Conservation (phyloP, 2,329 filamentous ascomycete species). For the Ceratocystis variospora region DNA sequence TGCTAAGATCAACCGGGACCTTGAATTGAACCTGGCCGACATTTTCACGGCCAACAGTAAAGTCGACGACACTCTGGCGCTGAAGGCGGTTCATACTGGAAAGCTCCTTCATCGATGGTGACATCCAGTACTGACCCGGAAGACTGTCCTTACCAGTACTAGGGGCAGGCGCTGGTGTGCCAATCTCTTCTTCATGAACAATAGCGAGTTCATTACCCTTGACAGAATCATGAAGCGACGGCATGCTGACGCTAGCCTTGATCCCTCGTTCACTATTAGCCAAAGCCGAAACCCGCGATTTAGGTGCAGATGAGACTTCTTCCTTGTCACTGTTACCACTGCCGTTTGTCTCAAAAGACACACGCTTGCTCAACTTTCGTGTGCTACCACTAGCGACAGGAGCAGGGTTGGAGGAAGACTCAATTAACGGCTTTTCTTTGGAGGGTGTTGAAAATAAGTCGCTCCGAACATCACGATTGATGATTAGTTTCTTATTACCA, state of each 20-base stretch:
- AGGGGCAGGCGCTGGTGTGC: constrained; percentile 25
- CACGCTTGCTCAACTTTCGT: constrained; percentile 62
- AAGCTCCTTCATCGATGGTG: constrained; percentile 60
- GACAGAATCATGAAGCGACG: constrained; percentile 53
- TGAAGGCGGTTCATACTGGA: constrained; percentile 67
- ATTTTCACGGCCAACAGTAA: constrained; percentile 69
- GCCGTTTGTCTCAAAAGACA: constrained; percentile 71
- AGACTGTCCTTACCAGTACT: constrained; percentile 31
- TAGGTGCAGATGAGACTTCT: constrained; percentile 23
- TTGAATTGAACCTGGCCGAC: constrained; percentile 75
- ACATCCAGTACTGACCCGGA: constrained; percentile 77
- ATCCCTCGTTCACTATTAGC: constrained; percentile 23
- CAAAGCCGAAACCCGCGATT: constrained; percentile 11
- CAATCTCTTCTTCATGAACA: constrained; percentile 57
- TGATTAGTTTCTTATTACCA: constrained; percentile 79
- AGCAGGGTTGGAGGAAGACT: constrained; percentile 20
- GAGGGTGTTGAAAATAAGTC: constrained; percentile 52
- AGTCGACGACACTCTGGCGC: constrained; percentile 56
- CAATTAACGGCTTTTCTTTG: constrained; percentile 35
- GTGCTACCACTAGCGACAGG: constrained; percentile 23
- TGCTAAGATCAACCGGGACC: constrained; percentile 67
- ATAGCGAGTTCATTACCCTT: constrained; percentile 64
- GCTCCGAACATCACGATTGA: constrained; percentile 72
- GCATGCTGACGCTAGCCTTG: constrained; percentile 15
- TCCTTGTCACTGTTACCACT: constrained; percentile 29